Conservation (phyloP, 768 basidiomycete genomes). For the Boletus sp. region DNA sequence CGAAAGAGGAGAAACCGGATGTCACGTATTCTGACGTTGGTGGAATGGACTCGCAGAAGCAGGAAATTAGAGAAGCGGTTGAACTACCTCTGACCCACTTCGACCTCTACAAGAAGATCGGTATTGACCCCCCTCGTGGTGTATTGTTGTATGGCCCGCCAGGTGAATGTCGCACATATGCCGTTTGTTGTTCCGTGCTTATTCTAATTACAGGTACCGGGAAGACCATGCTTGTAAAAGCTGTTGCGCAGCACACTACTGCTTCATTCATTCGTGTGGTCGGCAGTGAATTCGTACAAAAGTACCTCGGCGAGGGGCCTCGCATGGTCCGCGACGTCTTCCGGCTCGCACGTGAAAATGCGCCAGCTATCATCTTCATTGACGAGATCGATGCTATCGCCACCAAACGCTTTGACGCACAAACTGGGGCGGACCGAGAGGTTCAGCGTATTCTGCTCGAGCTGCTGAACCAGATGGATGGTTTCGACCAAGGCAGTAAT, state of each 20-base stretch:
- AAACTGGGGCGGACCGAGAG: conserved; percentile 98
- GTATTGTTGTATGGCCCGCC: conserved; percentile 97
- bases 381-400: conserved; percentile 99
- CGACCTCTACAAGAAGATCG: conserved; percentile 98
- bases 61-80: conserved; percentile 98
- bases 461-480: conserved; percentile 98
- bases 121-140: conserved; percentile 97
- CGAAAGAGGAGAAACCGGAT: conserved; percentile 92
- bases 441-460: conserved; percentile 98
- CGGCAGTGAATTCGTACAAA: conserved; percentile 98
- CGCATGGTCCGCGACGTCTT: conserved; percentile 99
- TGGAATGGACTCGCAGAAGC: conserved; percentile 97
- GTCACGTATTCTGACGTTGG: conserved; percentile 93
- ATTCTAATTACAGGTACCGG: conserved; percentile 73
- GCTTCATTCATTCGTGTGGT: conserved; percentile 98
- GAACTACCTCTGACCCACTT: conserved; percentile 96
- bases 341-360: conserved; percentile 93
- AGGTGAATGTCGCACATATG: conserved; percentile 46
- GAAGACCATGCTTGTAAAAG: conserved; percentile 99
- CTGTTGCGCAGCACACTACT: conserved; percentile 97
- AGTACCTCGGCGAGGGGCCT: conserved; percentile 98
- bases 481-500: conserved; percentile 97
- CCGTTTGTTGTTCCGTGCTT: neutral
- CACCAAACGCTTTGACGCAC: conserved; percentile 98
- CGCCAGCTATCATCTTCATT: conserved; percentile 98